phyloP scores from a whole-genome alignment of 768 basidiomycete genomes.

The Auriscalpium orientale region DNA sequence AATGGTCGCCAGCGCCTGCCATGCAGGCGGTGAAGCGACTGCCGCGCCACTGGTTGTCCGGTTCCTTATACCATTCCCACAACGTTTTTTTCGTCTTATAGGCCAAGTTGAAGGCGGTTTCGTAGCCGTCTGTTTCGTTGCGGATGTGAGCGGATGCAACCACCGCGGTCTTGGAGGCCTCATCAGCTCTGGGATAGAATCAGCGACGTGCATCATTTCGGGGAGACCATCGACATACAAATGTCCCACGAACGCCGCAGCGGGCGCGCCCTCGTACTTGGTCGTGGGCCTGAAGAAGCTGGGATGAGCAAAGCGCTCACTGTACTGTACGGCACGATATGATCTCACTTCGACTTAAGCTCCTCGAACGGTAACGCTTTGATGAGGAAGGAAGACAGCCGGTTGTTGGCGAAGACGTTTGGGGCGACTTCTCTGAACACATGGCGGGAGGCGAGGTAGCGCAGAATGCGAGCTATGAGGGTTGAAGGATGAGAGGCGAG shows the following conservation, averaged over 20 bases:
- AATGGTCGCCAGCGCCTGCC: background rate
- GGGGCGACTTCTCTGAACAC: constrained; percentile 31
- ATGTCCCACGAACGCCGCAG: constrained; percentile 16
- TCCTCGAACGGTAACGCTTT: constrained; percentile 21
- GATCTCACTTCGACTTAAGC: background rate
- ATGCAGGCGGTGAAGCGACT: background rate
- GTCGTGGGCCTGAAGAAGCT: background rate
- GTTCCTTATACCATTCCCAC: constrained; percentile 1
- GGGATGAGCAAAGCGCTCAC: background rate
- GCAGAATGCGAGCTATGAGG: constrained; percentile 27
- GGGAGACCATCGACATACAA: constrained; percentile 2
- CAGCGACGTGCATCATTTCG: background rate
- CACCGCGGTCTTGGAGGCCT: background rate
- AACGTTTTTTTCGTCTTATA: background rate
- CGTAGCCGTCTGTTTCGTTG: background rate
- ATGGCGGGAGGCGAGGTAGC: constrained; percentile 31
- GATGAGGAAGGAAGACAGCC: constrained; percentile 29
- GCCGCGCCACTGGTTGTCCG: background rate
- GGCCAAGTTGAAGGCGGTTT: constrained; percentile 1
- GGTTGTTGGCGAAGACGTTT: constrained; percentile 32
- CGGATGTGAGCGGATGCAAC: background rate
- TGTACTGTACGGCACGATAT: background rate
- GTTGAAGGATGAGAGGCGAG: background rate
- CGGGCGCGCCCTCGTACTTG: constrained; percentile 12
- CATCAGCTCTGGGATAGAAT: constrained; percentile 2